These are phyloP conservation scores for Ascochyta lentis DNA, from an alignment of 2,329 filamentous ascomycete genomes.

Conservation along the genomic window DNA sequence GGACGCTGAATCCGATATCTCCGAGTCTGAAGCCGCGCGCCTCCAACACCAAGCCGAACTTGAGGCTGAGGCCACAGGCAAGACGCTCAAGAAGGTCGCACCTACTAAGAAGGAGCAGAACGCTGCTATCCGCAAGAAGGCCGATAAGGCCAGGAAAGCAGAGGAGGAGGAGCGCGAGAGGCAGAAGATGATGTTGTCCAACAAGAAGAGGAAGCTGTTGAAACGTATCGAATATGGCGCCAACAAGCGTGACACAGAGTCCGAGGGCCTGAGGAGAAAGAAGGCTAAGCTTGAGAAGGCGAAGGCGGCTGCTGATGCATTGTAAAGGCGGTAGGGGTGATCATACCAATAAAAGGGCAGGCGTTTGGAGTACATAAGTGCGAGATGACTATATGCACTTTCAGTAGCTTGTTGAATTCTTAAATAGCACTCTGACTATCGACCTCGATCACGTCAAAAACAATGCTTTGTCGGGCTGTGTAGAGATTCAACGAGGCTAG, in stretches of 20 bases:
- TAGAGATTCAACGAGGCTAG: neutral
- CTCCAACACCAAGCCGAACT: conserved; percentile 85
- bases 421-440: neutral
- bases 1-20: conserved; percentile 54
- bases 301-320: conserved; percentile 41
- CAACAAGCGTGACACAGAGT: conserved; percentile 89
- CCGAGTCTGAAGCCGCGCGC: conserved; percentile 65
- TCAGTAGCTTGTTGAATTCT: neutral
- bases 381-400: neutral
- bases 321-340: conserved; percentile 7
- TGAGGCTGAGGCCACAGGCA: conserved; percentile 85
- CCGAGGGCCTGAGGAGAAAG: conserved; percentile 86
- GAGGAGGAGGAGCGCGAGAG: conserved; percentile 89
- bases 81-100: conserved; percentile 51
- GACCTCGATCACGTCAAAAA: neutral
- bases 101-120: conserved; percentile 64
- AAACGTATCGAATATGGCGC: conserved; percentile 98
- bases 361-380: conserved; percentile 9
- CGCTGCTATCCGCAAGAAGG: conserved; percentile 71
- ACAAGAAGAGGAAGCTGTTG: conserved; percentile 95
- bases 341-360: conserved; percentile 10
- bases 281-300: conserved; percentile 82
- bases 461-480: neutral
- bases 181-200: conserved; percentile 96
- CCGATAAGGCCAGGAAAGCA: conserved; percentile 64